Evolutionary conservation across 2,329 filamentous ascomycete genomes (phyloP).

Genomic region (Coniochaeta ligniaria): DNA sequence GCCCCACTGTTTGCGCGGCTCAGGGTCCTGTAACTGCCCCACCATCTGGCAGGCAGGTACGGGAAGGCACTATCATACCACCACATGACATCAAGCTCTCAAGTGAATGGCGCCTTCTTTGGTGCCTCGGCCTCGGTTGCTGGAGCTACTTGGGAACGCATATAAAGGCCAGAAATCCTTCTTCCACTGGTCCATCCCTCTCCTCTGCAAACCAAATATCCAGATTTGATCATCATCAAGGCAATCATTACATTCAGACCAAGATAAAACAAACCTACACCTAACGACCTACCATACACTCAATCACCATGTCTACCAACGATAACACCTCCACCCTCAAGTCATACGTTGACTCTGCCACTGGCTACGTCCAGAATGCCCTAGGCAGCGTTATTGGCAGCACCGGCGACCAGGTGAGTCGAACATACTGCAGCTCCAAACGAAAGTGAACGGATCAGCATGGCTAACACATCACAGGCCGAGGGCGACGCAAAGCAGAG

Average conservation of each 20-base stretch:
- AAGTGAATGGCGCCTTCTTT: neutral
- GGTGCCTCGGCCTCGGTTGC: neutral
- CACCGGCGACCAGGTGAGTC: slow-evolving; percentile 47
- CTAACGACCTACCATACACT: slow-evolving; percentile 3
- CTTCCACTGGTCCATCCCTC: neutral
- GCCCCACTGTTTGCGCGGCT: no score
- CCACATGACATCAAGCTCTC: neutral
- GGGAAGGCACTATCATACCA: neutral
- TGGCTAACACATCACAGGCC: slow-evolving; percentile 24
- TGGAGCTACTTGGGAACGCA: neutral
- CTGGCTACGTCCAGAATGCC: slow-evolving; percentile 64
- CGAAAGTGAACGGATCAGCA: slow-evolving; percentile 6
- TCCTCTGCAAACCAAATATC: neutral
- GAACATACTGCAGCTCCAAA: slow-evolving; percentile 23
- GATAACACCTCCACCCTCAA: slow-evolving; percentile 66
- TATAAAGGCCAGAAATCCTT: neutral
- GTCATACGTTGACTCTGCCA: slow-evolving; percentile 67
- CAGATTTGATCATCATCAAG: neutral
- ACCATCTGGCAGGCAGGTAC: neutral
- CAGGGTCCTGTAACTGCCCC: neutral
- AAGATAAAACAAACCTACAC: neutral
- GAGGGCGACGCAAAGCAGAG: slow-evolving; percentile 59
- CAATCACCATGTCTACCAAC: slow-evolving; percentile 30
- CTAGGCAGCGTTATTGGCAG: slow-evolving; percentile 69
- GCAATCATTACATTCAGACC: neutral